Evolutionary conservation across 2,329 filamentous ascomycete species (phyloP), one percentile per base, ranked within the genome.

Genomic region (Penicillium vulpinum): DNA sequence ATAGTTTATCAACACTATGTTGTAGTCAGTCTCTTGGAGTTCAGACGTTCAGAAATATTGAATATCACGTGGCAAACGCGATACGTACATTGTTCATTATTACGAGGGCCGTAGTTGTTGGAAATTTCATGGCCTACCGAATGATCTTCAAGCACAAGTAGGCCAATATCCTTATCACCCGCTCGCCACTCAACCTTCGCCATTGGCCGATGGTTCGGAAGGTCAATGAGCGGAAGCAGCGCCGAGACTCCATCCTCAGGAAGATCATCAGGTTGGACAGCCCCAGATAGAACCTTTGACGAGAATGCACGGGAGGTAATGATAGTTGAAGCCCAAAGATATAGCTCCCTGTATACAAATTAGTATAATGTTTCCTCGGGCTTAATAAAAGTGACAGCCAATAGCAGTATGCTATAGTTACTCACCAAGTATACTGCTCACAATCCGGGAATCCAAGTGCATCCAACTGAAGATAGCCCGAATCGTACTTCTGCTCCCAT

Each of bases 71-170:
- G 3, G 36, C 2, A 21, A 29, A 24, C 1, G 22, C 1, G 22
- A 39, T 28, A 60, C 74, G 45, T 59, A 75, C 78, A 75, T 74
- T 90, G 87, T 57, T 87, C 88, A 65, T 91, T 92, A 7, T 88
- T 89, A 72, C 90, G 89, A n/a, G 78, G 74, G 29, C 88, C 88
- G 67, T 92, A 92, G 70, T 90, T 91, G 75, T 90, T 90, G 66
- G 80, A 87, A 24, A 83, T 73, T 61, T 83, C 78, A 29, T 83
- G 71, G 0, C 86, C 85, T 0, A 83, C 44, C 11, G 73, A 5
- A 61, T 47, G 63, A 8, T 74, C 67, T 11, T 79, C 73, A 22
- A 80, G 70, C 2, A 80, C 76, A 39, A 76, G 67, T 40, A 80
- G 68, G 7, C 67, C 69, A 28, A 80, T 72, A 58, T 72, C 70